These are phyloP conservation scores for Parathielavia appendiculata DNA, from an alignment of 495 filamentous ascomycete species.

Conservation along the genomic window DNA sequence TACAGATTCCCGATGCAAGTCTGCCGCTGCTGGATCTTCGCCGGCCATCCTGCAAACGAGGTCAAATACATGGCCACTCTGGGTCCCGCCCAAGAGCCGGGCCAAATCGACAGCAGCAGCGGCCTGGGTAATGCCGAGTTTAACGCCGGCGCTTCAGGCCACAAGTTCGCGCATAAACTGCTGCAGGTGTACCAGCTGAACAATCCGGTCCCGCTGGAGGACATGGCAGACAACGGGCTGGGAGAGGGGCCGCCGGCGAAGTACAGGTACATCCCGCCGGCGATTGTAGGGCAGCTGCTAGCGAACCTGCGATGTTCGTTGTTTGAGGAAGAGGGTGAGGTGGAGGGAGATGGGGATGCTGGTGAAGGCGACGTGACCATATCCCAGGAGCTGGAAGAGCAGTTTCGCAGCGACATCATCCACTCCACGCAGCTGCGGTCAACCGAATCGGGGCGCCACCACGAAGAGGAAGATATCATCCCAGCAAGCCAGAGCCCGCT, in stretches of 20 bases:
- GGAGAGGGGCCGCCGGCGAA: slow-evolving; percentile 35
- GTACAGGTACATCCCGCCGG: slow-evolving; percentile 41
- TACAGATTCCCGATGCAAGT: slow-evolving; percentile 41
- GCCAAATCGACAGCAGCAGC: slow-evolving; percentile 35
- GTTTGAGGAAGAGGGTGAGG: slow-evolving; percentile 30
- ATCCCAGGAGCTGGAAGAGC: slow-evolving; percentile 45
- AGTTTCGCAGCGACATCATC: slow-evolving; percentile 41
- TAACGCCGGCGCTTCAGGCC: slow-evolving; percentile 33
- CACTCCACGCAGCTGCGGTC: slow-evolving; percentile 37
- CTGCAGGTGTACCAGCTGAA: slow-evolving; percentile 50
- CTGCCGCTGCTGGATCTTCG: slow-evolving; percentile 47
- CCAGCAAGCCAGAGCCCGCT: slow-evolving; percentile 28
- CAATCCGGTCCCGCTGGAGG: slow-evolving; percentile 40
- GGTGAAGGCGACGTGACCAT: slow-evolving; percentile 22
- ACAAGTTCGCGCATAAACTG: slow-evolving; percentile 44
- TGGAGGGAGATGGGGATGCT: slow-evolving; percentile 14
- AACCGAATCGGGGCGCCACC: not conserved
- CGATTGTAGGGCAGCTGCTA: slow-evolving; percentile 43
- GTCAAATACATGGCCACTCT: slow-evolving; percentile 49
- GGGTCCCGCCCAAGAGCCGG: slow-evolving; percentile 35
- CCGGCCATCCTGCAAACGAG: slow-evolving; percentile 33
- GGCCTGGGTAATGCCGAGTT: slow-evolving; percentile 47
- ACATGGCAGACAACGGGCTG: slow-evolving; percentile 43
- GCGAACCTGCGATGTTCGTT: slow-evolving; percentile 42
- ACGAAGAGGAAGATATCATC: slow-evolving; percentile 29